Conservation (phyloP, 192 early-diverging fungal genomes). For the Haplosporangium gracile region DNA sequence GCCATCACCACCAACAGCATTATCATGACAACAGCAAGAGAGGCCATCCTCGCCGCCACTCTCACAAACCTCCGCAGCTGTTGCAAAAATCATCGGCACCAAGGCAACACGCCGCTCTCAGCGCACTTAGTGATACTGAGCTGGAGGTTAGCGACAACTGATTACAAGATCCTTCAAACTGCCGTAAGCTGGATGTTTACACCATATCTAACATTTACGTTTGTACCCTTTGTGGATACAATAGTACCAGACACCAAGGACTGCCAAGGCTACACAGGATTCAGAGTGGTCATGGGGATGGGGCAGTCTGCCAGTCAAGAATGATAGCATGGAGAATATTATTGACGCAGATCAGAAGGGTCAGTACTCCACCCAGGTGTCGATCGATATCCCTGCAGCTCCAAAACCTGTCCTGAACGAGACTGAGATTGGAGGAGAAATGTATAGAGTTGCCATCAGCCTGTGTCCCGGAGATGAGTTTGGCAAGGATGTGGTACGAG, state of each 20-base stretch:
- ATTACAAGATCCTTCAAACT: neutral
- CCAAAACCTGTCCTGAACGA: slow-evolving; percentile 38
- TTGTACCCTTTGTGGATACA: neutral
- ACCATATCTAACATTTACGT: neutral
- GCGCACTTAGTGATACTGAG: slow-evolving; percentile 70
- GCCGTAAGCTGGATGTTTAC: neutral
- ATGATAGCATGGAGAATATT: slow-evolving; percentile 25
- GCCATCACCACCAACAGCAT: slow-evolving; percentile 2
- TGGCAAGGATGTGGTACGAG: slow-evolving; percentile 57
- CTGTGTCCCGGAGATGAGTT: slow-evolving; percentile 63
- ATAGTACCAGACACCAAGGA: slow-evolving; percentile 45
- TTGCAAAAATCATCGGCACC: neutral
- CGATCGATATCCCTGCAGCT: slow-evolving; percentile 12
- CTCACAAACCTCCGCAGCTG: slow-evolving; percentile 10
- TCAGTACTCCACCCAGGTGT: slow-evolving; percentile 6
- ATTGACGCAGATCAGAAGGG: slow-evolving; percentile 11
- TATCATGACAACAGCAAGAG: neutral
- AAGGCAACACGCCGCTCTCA: slow-evolving; percentile 25
- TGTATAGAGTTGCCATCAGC: slow-evolving; percentile 66
- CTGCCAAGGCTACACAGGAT: slow-evolving; percentile 11
- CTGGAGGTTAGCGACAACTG: slow-evolving; percentile 51
- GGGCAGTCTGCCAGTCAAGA: slow-evolving; percentile 76
- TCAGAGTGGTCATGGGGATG: slow-evolving; percentile 79
- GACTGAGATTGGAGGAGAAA: slow-evolving; percentile 45
- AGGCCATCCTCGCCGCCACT: slow-evolving; percentile 9